Conservation (phyloP, 192 early-diverging fungal species). For the Entomortierella parvispora region DNA sequence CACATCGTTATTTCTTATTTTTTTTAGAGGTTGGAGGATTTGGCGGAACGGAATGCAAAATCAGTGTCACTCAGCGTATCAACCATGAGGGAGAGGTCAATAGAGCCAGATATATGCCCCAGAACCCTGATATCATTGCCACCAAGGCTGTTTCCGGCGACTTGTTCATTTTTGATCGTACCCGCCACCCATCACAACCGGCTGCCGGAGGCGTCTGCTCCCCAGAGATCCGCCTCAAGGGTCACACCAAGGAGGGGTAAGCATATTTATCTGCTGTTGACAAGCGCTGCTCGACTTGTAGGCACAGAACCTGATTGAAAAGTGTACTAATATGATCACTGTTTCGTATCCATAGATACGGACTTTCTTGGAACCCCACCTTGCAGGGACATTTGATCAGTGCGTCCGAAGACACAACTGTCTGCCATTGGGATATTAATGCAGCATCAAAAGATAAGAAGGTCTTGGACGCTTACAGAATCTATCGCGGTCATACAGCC, state of each 20-base stretch:
- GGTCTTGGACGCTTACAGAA: slow-evolving; percentile 78
- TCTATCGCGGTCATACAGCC: slow-evolving; percentile 88
- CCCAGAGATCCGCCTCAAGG: slow-evolving; percentile 87
- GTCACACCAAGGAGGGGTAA: slow-evolving; percentile 94
- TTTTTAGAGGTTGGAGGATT: slow-evolving; percentile 79
- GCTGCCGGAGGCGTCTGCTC: slow-evolving; percentile 79
- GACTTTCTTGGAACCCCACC: slow-evolving; percentile 90
- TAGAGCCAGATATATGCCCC: slow-evolving; percentile 96
- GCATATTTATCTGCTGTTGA: not conserved
- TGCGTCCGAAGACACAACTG: slow-evolving; percentile 90
- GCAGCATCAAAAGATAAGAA: slow-evolving; percentile 79
- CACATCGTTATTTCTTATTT: slow-evolving; percentile 2
- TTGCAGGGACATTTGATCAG: slow-evolving; percentile 86
- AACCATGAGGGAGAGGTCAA: slow-evolving; percentile 98
- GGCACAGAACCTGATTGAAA: too few relatives aligned
- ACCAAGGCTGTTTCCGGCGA: slow-evolving; percentile 92
- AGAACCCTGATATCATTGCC: slow-evolving; percentile 95
- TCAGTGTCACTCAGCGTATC: slow-evolving; percentile 88
- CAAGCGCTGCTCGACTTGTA: too few relatives aligned
- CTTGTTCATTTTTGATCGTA: slow-evolving; percentile 97
- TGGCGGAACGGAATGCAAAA: slow-evolving; percentile 84
- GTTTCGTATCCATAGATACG: too few relatives aligned
- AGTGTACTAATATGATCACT: too few relatives aligned
- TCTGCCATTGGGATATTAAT: slow-evolving; percentile 94
- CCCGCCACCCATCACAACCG: slow-evolving; percentile 85